Evolutionary conservation across 2,329 filamentous ascomycete species (phyloP).

Genomic region (Trichoderma sp.): DNA sequence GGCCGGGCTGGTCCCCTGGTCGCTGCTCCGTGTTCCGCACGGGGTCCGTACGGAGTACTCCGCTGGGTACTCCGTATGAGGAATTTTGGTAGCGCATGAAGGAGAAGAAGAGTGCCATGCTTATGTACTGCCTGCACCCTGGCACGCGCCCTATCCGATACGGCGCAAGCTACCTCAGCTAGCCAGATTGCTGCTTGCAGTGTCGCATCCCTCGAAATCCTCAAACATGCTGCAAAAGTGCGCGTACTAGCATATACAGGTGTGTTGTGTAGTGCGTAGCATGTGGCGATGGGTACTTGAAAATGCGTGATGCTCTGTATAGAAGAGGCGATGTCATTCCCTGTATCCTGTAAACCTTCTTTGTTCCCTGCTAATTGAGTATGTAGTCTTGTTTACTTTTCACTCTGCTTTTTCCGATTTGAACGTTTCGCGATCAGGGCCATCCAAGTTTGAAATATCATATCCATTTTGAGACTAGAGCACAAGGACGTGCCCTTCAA

Average conservation of each 20-base stretch:
- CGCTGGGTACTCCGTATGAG: conserved; percentile 23
- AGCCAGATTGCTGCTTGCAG: neutral
- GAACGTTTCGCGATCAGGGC: neutral
- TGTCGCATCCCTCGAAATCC: neutral
- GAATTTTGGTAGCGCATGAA: conserved; percentile 1
- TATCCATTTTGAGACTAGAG: neutral
- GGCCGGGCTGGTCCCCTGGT: conserved; percentile 25
- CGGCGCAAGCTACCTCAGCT: conserved; percentile 20
- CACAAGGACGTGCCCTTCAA: neutral
- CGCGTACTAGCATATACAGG: neutral
- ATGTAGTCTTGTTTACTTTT: neutral
- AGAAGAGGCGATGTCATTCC: neutral
- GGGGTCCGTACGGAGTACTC: conserved; percentile 29
- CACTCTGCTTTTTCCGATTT: neutral
- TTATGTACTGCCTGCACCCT: conserved; percentile 1
- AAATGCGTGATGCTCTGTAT: neutral
- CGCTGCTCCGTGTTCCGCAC: conserved; percentile 26
- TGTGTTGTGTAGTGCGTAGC: neutral
- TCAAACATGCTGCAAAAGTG: neutral
- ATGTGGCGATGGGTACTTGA: too few relatives aligned
- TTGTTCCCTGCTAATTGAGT: neutral
- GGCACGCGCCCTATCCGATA: conserved; percentile 23
- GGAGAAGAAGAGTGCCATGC: neutral
- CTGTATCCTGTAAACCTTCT: neutral
- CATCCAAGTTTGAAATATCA: neutral